A percentile compares a stretch with the other conserved stretches of the same genome.
Evolutionary conservation across 31 red algal genomes (phyloP).

Genomic region (Endocladia muricata): DNA sequence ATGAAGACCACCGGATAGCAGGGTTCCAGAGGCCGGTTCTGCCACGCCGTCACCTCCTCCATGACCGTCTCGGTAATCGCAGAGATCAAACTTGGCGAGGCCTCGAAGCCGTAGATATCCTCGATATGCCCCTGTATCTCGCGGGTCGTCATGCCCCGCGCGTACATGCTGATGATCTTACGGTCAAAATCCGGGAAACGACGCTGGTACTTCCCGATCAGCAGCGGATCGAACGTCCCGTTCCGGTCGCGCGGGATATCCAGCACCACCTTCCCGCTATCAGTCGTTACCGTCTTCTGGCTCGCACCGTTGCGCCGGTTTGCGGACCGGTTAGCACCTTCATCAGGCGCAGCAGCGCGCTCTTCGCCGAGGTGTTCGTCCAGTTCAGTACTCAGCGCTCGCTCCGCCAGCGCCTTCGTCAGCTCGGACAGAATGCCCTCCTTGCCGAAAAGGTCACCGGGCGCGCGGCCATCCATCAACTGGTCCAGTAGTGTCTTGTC

Average conservation of each 20-base stretch:
- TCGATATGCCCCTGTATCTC: not conserved
- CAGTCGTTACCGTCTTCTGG: not conserved
- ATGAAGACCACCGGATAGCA: constrained; percentile 1
- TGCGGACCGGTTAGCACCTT: too few species aligned
- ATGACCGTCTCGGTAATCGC: constrained; percentile 1
- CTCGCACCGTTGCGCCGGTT: constrained; percentile 10
- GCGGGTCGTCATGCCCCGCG: not conserved
- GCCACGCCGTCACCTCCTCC: constrained; percentile 5
- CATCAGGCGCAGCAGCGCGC: too few species aligned
- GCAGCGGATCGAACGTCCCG: constrained; percentile 2
- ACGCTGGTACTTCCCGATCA: not conserved
- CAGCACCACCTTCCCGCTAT: not conserved
- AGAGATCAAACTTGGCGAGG: not conserved
- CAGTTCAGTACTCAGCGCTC: too few species aligned
- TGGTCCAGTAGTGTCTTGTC: too few species aligned
- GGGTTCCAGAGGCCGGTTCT: constrained; percentile 6
- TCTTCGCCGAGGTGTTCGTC: too few species aligned
- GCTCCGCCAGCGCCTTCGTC: too few species aligned
- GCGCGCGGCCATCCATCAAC: too few species aligned
- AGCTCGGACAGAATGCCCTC: too few species aligned
- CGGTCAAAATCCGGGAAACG: not conserved
- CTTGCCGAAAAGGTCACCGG: too few species aligned
- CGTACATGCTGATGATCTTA: not conserved
- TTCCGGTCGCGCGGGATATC: constrained; percentile 1
- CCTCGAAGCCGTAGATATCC: not conserved